Evolutionary conservation across 129 eudicot species (phyloP), one percentile per base, ranked within the genome.

Genomic region (Chrysanthemum makinoi): DNA sequence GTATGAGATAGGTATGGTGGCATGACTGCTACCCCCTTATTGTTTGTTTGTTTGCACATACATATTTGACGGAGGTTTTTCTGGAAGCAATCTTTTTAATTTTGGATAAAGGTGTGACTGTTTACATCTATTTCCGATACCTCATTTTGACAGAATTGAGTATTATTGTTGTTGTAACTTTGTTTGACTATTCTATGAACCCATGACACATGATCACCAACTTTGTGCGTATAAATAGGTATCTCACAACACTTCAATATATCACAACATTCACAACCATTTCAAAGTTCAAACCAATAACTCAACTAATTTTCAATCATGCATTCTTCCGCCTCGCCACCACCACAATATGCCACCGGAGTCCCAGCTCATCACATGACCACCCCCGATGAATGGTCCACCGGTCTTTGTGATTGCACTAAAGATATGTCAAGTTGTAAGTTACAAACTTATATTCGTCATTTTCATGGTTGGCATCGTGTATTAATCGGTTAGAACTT

Each of bases 351-450:
- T 56, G 49, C 73, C 66, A 66, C 79, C 66, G 66, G 72, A 13
- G 47, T 66, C 6, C 65, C 51, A 70, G 33, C 65, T 55, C 60
- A 67, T 4, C 72, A 55, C 51, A 63, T 26, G 72, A 24, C 12
- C 73, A 0, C 22, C 66, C 24, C 79, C 35, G 15, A 58, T 4
- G 48, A 59, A 15, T 84, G 85, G 81, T 81, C 89, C 18, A 73
- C 86, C 17, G 84, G 86, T 59, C 84, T 85, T 16, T 85, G 60
- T 48, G 86, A 62, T 58, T 85, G 94, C 75, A 66, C 65, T 62
- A 75, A 80, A 55, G 89, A 87, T 72, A 19, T 28, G 59, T 18
- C 66, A 14, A 78, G 71, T 63, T 87, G 94, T 87, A 82, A 73
- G 83, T 72, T 51, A 12, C 3, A 6, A 9, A 68, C 16, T 44